phyloP scores from a whole-genome alignment of 495 filamentous ascomycete genomes.

The Platismatia glauca region DNA sequence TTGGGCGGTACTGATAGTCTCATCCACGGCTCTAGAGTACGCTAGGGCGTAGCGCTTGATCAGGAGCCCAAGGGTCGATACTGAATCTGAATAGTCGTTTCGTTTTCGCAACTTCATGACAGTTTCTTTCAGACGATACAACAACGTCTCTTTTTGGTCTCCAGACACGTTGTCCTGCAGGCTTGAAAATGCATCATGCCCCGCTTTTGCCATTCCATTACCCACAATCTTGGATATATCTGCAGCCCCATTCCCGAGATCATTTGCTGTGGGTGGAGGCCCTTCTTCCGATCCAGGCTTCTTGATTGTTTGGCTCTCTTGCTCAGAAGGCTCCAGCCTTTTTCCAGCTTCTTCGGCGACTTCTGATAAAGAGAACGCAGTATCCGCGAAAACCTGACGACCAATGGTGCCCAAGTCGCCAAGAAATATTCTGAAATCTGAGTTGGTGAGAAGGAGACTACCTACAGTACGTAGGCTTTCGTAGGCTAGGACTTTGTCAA shows the following conservation, averaged over 20 bases:
- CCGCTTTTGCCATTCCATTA: slow-evolving; percentile 56
- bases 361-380: slow-evolving; percentile 65
- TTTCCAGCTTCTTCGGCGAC: slow-evolving; percentile 65
- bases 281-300: slow-evolving; percentile 49
- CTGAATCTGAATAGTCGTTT: slow-evolving; percentile 75
- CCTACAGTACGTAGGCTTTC: slow-evolving; percentile 77
- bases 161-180: slow-evolving; percentile 58
- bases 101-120: slow-evolving; percentile 68
- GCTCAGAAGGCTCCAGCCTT: slow-evolving; percentile 55
- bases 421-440: slow-evolving; percentile 81
- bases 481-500: slow-evolving; percentile 49
- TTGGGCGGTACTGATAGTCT: slow-evolving; percentile 52
- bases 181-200: slow-evolving; percentile 55
- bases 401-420: slow-evolving; percentile 72
- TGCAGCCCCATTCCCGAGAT: slow-evolving; percentile 51
- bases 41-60: slow-evolving; percentile 68
- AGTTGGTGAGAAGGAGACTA: slow-evolving; percentile 74
- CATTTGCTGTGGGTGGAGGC: slow-evolving; percentile 45
- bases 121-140: slow-evolving; percentile 64
- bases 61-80: slow-evolving; percentile 65
- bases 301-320: slow-evolving; percentile 49
- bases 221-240: slow-evolving; percentile 57
- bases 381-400: slow-evolving; percentile 79
- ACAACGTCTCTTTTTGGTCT: slow-evolving; percentile 60
- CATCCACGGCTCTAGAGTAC: slow-evolving; percentile 62